Percentiles rank a stretch among this genome's conserved stretches.
These are phyloP conservation scores for Arabidopsis hybrid DNA, from an alignment of 441 rosid genomes.

Conservation along the genomic window DNA sequence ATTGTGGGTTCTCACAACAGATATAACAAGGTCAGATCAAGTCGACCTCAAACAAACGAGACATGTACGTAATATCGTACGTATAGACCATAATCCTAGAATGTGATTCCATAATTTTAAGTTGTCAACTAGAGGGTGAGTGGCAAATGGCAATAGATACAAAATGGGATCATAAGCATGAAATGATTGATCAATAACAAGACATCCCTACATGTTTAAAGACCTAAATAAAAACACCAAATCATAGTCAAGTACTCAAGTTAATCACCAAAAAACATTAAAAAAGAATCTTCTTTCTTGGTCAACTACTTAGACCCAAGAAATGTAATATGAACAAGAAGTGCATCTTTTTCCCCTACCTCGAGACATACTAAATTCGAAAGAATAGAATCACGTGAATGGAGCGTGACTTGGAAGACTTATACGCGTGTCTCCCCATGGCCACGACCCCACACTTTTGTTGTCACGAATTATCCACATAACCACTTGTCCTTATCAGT, in stretches of 20 bases:
- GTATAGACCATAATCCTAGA: neutral
- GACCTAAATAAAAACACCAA: neutral
- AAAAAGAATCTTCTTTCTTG: slow-evolving; percentile 18
- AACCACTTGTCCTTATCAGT: slow-evolving; percentile 37
- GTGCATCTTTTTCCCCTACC: slow-evolving; percentile 34
- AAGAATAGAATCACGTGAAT: slow-evolving; percentile 47
- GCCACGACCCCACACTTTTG: slow-evolving; percentile 31
- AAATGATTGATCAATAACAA: neutral
- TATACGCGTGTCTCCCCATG: slow-evolving; percentile 32
- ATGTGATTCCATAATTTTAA: neutral
- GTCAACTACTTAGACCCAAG: slow-evolving; percentile 34
- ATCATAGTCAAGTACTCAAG: neutral
- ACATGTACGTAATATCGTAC: neutral
- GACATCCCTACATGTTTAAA: slow-evolving; percentile 1
- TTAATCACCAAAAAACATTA: neutral
- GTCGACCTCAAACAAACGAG: neutral
- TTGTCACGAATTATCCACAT: slow-evolving; percentile 42
- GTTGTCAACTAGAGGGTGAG: neutral
- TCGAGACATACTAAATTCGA: slow-evolving; percentile 30
- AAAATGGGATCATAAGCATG: neutral
- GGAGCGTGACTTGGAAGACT: slow-evolving; percentile 40
- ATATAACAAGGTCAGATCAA: slow-evolving; percentile 13
- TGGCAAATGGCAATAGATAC: too few relatives aligned
- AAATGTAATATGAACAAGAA: slow-evolving; percentile 34
- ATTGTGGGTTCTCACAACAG: neutral